Conservation (phyloP, 306 rosid genomes). For the Prunus fruticosa region DNA sequence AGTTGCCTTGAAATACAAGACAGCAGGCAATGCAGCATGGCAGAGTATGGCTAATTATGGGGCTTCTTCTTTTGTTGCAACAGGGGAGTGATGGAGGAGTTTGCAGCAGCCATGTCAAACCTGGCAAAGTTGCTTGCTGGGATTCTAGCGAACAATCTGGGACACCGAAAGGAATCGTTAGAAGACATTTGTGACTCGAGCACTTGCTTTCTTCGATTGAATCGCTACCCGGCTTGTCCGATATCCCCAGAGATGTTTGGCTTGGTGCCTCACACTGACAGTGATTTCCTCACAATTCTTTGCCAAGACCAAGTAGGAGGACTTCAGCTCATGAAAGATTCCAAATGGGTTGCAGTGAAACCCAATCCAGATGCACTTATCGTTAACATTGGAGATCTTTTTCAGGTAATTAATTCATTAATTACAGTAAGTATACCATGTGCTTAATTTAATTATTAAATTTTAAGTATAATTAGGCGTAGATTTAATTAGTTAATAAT, state of each 20-base stretch:
- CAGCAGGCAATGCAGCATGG: neutral
- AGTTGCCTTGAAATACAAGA: neutral
- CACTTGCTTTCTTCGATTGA: conserved; percentile 80
- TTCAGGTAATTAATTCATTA: conserved; percentile 62
- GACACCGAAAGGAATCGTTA: conserved; percentile 43
- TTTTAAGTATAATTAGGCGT: neutral
- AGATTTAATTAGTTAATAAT: neutral
- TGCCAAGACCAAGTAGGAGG: conserved; percentile 88
- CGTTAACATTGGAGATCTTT: conserved; percentile 89
- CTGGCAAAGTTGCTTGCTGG: conserved; percentile 63
- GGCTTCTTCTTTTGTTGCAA: neutral
- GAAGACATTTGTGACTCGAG: conserved; percentile 63
- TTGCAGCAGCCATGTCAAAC: conserved; percentile 69
- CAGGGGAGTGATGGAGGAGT: conserved; percentile 74
- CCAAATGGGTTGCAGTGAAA: conserved; percentile 84
- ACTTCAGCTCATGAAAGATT: conserved; percentile 86
- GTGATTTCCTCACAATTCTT: conserved; percentile 86
- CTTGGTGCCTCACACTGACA: conserved; percentile 89
- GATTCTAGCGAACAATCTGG: conserved; percentile 62
- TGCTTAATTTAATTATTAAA: neutral
- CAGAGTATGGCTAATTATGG: neutral
- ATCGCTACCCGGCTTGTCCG: conserved; percentile 77
- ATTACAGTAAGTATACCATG: neutral
- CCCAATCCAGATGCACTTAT: conserved; percentile 82
- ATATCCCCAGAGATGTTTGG: conserved; percentile 55